Evolutionary conservation across 306 rosid species (phyloP).

Genomic region (Quercus mongolica): DNA sequence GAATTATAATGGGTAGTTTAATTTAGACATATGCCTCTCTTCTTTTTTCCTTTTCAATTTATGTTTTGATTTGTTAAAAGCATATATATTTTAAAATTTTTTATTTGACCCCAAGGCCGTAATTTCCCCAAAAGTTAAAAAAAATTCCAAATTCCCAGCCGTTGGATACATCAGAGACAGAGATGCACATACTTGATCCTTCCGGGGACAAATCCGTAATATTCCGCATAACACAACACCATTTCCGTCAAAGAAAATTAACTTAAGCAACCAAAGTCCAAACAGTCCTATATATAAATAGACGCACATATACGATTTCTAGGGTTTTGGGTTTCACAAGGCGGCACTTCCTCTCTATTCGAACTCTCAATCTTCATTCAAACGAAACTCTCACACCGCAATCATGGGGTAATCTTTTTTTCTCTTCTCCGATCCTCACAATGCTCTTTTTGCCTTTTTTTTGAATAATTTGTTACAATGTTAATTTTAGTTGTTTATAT

Average conservation of each 20-base stretch:
- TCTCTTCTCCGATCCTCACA: not conserved
- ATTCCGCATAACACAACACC: not conserved
- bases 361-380: not conserved
- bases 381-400: constrained; percentile 5
- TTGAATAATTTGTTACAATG: not conserved
- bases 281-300: not conserved
- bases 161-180: no score
- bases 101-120: no score
- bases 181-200: no score
- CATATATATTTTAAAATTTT: no score
- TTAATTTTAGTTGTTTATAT: not conserved
- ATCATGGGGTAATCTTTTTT: constrained; percentile 47
- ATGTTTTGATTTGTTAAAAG: no score
- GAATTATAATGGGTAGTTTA: no score
- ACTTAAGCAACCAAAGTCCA: not conserved
- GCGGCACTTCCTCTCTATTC: constrained; percentile 7
- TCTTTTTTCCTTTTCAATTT: no score
- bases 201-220: not conserved
- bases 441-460: not conserved
- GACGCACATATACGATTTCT: accelerated
- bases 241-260: not conserved
- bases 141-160: no score
- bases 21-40: no score
- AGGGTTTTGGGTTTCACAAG: constrained; percentile 37
- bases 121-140: no score